Evolutionary conservation across 2,329 filamentous ascomycete species (phyloP), one percentile per base, ranked within the genome.

Genomic region (Aspergillus latus): DNA sequence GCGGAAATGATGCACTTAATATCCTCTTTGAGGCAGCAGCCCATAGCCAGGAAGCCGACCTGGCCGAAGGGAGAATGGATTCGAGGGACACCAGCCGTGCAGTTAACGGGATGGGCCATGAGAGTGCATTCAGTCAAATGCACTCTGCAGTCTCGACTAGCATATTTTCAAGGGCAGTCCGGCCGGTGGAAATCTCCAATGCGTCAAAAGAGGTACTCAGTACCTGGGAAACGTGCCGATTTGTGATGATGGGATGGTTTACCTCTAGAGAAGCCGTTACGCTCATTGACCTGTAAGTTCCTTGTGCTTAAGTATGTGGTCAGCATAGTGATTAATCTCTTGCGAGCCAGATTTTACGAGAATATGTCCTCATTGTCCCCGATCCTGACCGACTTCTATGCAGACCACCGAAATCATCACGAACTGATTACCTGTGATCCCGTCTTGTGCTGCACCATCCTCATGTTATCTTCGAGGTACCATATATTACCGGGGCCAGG

Each of bases 231-330:
- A 68, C 73, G 3, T 80, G 78, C 62, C 76, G 80, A 0, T 83
- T 82, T 61, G 80, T 82, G 15, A 78, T 77, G 56, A 81, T 82
- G 78, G 81, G 80, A 0, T 83, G 80, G 80, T 79, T 84, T 53
- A 79, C 79, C 0, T 79, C 81, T 2, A 74, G 78, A 52, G 81
- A 84, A 62, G 80, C 80, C 8, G 74, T 83, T 1, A 79, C 76
- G 1, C 81, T 82, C 54, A 71, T 83, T 45, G 80, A 83, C 58
- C 55, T 81, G 71, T 78, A 58, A 52, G 74, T 71, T 11, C 21
- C 21, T 21, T 21, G 21, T 21, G 28, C n/a, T 6, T 13, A 10
- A 11, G n/a, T 21, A 21, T 28, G 11, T 32, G 28, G 10, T 7
- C n/a, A 39, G 2, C 26, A 30, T 21, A 15, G 36, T 50, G 4